Evolutionary conservation across 1,284 basidiomycete genomes (phyloP).

Genomic region (Cryptococcus amylolentus): DNA sequence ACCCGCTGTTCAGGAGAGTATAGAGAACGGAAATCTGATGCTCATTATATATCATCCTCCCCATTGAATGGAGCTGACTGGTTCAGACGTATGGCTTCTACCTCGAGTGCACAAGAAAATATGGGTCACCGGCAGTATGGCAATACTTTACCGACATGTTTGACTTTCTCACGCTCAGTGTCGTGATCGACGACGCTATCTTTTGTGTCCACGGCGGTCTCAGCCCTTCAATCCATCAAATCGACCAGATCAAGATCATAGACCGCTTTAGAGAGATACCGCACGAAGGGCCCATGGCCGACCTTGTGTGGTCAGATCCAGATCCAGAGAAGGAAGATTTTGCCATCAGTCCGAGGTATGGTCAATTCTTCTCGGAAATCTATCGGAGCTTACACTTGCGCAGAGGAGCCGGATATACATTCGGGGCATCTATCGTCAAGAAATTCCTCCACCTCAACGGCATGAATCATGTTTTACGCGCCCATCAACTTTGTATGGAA

Average conservation of each 20-base stretch:
- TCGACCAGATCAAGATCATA: conserved; percentile 99
- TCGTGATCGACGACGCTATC: conserved; percentile 98
- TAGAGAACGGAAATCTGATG: conserved; percentile 50
- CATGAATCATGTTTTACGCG: conserved; percentile 96
- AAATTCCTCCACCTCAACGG: conserved; percentile 92
- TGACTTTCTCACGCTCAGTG: conserved; percentile 94
- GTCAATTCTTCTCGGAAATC: background rate
- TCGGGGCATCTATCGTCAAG: conserved; percentile 96
- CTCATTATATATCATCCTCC: background rate
- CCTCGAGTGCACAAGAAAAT: conserved; percentile 96
- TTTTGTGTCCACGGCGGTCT: conserved; percentile 99
- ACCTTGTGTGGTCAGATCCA: conserved; percentile 99
- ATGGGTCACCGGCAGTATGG: conserved; percentile 95
- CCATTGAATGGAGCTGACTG: background rate
- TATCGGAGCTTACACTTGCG: conserved; percentile 10
- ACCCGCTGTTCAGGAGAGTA: conserved; percentile 18
- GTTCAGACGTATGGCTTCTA: conserved; percentile 97
- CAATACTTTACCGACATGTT: conserved; percentile 99
- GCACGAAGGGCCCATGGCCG: conserved; percentile 99
- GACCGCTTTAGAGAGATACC: conserved; percentile 99
- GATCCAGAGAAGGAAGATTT: conserved; percentile 99
- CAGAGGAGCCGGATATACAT: conserved; percentile 98
- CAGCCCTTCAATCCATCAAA: conserved; percentile 95
- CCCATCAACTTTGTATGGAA: conserved; percentile 99
- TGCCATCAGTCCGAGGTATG: conserved; percentile 91